A percentile compares a stretch with the other conserved stretches of the same genome.
Evolutionary conservation across 805 yeast species (phyloP).

Genomic region (Sungouiella blattae): DNA sequence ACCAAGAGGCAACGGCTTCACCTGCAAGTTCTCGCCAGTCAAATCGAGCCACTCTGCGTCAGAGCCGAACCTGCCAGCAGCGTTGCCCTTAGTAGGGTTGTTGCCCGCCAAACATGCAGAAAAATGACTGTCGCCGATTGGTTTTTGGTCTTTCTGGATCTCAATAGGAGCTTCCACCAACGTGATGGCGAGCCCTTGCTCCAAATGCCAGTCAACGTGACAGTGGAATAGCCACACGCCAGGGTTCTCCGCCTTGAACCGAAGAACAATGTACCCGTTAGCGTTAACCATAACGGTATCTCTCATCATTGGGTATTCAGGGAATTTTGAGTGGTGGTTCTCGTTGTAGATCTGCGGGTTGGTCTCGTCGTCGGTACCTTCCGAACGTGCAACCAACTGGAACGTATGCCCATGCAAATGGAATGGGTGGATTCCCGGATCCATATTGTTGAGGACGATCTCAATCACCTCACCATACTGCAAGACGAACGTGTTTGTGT

Average conservation of each 20-base stretch:
- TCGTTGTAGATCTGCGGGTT: constrained; percentile 50
- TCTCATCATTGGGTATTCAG: constrained; percentile 60
- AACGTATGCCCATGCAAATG: constrained; percentile 74
- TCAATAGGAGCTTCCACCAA: constrained; percentile 67
- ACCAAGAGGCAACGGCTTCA: constrained; percentile 62
- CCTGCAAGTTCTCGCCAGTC: constrained; percentile 58
- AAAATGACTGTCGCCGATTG: constrained; percentile 46
- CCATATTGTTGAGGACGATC: constrained; percentile 72
- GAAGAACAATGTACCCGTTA: constrained; percentile 61
- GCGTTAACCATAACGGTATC: constrained; percentile 70
- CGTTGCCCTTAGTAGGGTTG: constrained; percentile 57
- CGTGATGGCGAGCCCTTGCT: constrained; percentile 73
- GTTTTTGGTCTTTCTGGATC: constrained; percentile 29
- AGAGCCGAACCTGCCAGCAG: constrained; percentile 58
- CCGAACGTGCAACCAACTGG: constrained; percentile 57
- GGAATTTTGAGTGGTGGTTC: constrained; percentile 41
- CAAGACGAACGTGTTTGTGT: constrained; percentile 61
- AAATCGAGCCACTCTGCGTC: constrained; percentile 51
- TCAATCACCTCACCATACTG: constrained; percentile 65
- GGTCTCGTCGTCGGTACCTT: constrained; percentile 50
- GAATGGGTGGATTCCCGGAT: constrained; percentile 77
- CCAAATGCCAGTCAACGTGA: constrained; percentile 82
- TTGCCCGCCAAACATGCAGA: constrained; percentile 46
- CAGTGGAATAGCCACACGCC: constrained; percentile 96
- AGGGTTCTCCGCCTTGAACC: constrained; percentile 83